These are phyloP conservation scores for Penicillium expansum DNA, from an alignment of 2,329 filamentous ascomycete genomes.

Conservation along the genomic window DNA sequence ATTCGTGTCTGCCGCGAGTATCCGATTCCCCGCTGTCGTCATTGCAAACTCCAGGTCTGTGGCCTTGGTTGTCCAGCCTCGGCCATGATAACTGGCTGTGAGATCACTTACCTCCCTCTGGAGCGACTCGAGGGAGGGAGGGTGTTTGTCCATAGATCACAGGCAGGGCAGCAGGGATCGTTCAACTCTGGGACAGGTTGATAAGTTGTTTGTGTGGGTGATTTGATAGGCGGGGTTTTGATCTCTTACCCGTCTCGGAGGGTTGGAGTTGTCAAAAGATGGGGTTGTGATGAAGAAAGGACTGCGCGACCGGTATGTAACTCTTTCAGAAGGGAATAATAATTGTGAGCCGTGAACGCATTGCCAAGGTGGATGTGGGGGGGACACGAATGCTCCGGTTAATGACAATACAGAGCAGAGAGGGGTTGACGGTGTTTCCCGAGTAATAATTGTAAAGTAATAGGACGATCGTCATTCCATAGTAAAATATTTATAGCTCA, in stretches of 20 bases:
- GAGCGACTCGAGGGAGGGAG: constrained; percentile 1
- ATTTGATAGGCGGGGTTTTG: background rate
- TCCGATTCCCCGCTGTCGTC: background rate
- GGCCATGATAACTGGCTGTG: background rate
- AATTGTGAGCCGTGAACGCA: background rate
- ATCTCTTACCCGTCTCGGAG: background rate
- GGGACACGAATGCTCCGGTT: background rate
- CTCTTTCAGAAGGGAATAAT: background rate
- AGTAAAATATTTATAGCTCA: background rate
- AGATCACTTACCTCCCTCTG: constrained; percentile 1
- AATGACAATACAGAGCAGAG: constrained; percentile 5
- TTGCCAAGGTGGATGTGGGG: constrained; percentile 3
- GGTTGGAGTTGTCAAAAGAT: too few species aligned
- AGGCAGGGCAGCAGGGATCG: background rate
- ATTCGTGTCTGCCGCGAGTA: background rate
- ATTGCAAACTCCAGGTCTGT: constrained; percentile 1
- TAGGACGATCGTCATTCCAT: background rate
- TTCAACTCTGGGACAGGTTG: background rate
- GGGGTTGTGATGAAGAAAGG: background rate
- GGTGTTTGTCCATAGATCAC: constrained; percentile 4
- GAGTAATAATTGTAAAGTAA: background rate
- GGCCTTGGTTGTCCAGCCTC: background rate
- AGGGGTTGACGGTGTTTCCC: constrained; percentile 1
- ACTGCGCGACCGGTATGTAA: background rate
- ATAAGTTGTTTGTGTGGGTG: background rate